Percentiles rank a stretch among this genome's conserved stretches.
Conservation (phyloP, 768 basidiomycete species). For the Boletus barrowsii region DNA sequence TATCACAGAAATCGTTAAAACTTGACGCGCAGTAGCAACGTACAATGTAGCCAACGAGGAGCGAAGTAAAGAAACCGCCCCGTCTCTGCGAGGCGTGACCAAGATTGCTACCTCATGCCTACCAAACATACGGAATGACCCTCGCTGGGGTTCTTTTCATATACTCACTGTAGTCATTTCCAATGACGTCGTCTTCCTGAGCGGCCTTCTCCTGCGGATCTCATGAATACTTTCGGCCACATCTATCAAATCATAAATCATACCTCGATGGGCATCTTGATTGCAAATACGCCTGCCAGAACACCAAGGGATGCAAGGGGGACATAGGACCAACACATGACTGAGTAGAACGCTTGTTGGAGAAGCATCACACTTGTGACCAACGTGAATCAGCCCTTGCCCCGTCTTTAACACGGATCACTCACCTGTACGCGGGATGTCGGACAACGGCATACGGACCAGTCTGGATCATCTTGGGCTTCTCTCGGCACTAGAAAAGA, state of each 20-base stretch:
- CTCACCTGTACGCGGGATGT: slow-evolving; percentile 36
- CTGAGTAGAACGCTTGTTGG: slow-evolving; percentile 23
- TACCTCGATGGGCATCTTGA: slow-evolving; percentile 37
- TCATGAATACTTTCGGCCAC: neutral
- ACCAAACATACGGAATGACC: slow-evolving; percentile 33
- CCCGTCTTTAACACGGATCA: neutral
- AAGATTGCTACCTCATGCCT: slow-evolving; percentile 4
- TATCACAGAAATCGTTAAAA: slow-evolving; percentile 28
- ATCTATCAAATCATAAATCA: neutral
- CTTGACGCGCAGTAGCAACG: slow-evolving; percentile 11
- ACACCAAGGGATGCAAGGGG: slow-evolving; percentile 30
- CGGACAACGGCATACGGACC: slow-evolving; percentile 38
- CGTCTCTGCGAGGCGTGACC: neutral
- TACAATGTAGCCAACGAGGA: slow-evolving; percentile 5
- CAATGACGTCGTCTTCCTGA: slow-evolving; percentile 20
- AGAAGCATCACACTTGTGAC: slow-evolving; percentile 21
- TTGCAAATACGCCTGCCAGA: slow-evolving; percentile 23
- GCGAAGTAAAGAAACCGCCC: neutral
- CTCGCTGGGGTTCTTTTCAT: slow-evolving; percentile 28
- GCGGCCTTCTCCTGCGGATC: slow-evolving; percentile 28
- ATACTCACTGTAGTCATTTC: slow-evolving; percentile 29
- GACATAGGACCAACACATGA: slow-evolving; percentile 35
- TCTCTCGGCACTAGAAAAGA: slow-evolving; percentile 27
- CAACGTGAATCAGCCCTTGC: neutral
- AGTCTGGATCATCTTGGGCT: slow-evolving; percentile 24